Evolutionary conservation across 169 alveolate species (phyloP).

Genomic region (Babesia gibsoni): DNA sequence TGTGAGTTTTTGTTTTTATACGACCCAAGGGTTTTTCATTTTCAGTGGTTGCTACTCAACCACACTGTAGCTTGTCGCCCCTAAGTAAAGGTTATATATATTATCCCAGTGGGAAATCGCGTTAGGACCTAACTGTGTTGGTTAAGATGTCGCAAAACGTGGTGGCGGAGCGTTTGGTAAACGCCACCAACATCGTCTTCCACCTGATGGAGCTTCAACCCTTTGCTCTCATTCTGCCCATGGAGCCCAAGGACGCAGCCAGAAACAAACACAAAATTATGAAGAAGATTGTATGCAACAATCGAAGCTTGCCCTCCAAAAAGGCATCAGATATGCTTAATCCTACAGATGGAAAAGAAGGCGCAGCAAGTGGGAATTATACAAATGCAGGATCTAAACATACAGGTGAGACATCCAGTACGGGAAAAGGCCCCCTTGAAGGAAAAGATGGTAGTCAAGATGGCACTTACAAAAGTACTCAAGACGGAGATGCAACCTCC

Average conservation of each 20-base stretch:
- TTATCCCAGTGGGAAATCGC: too few species aligned
- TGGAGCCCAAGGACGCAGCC: conserved; percentile 42
- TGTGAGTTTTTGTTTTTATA: too few species aligned
- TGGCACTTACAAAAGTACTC: neutral
- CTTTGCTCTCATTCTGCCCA: conserved; percentile 57
- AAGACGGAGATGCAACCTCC: too few species aligned
- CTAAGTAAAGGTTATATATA: too few species aligned
- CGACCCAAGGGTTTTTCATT: too few species aligned
- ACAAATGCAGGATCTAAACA: neutral
- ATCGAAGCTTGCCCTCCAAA: neutral
- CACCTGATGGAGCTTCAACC: conserved; percentile 59
- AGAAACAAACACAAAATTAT: conserved; percentile 46
- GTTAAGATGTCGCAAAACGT: conserved; percentile 10
- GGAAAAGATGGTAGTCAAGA: neutral
- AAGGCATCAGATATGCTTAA: neutral
- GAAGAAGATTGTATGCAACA: conserved; percentile 38
- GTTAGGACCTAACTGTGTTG: too few species aligned
- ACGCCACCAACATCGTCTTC: conserved; percentile 54
- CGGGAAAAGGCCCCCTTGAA: neutral
- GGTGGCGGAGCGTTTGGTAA: conserved; percentile 34
- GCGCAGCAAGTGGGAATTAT: too few species aligned
- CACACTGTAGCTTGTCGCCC: too few species aligned
- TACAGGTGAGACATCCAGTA: neutral
- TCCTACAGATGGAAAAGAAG: too few species aligned
- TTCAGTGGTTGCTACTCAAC: too few species aligned